Conservation (phyloP, 2,329 filamentous ascomycete species). For the Falciphora oryzae region DNA sequence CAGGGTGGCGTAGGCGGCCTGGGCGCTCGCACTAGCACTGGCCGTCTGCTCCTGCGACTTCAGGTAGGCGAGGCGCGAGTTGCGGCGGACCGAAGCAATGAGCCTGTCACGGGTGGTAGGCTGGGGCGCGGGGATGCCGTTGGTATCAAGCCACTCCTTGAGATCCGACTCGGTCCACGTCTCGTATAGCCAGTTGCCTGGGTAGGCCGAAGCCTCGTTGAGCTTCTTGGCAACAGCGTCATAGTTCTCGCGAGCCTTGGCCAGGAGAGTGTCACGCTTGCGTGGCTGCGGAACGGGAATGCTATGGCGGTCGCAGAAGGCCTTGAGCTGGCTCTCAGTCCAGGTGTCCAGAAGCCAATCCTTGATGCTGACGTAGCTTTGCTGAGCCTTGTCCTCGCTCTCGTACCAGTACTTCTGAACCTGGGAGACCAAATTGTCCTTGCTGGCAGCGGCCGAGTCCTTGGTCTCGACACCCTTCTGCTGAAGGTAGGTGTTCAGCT, state of each 20-base stretch:
- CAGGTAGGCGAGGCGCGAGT: conserved; percentile 73
- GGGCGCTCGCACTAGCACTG: conserved; percentile 58
- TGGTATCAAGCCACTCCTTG: conserved; percentile 87
- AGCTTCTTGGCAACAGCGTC: conserved; percentile 66
- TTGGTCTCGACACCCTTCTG: conserved; percentile 66
- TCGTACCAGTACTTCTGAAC: conserved; percentile 74
- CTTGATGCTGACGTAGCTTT: conserved; percentile 66
- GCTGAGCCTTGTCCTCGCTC: conserved; percentile 68
- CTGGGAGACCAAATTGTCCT: conserved; percentile 61
- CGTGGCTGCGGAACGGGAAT: conserved; percentile 86
- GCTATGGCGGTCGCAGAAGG: conserved; percentile 81
- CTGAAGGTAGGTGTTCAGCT: conserved; percentile 62
- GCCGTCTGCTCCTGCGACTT: conserved; percentile 57
- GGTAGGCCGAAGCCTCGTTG: conserved; percentile 77
- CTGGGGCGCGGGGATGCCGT: conserved; percentile 82
- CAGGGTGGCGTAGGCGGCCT: conserved; percentile 65
- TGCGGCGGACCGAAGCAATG: conserved; percentile 83
- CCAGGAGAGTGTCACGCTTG: conserved; percentile 74
- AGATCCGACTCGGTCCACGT: conserved; percentile 90
- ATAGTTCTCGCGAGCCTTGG: conserved; percentile 74
- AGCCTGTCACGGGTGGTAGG: conserved; percentile 79
- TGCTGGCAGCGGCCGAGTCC: conserved; percentile 59
- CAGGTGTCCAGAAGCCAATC: conserved; percentile 96
- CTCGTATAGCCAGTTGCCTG: conserved; percentile 90
- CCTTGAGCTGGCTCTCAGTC: conserved; percentile 88